phyloP scores from a whole-genome alignment of 495 filamentous ascomycete genomes.

The Aspergillus wentii region DNA sequence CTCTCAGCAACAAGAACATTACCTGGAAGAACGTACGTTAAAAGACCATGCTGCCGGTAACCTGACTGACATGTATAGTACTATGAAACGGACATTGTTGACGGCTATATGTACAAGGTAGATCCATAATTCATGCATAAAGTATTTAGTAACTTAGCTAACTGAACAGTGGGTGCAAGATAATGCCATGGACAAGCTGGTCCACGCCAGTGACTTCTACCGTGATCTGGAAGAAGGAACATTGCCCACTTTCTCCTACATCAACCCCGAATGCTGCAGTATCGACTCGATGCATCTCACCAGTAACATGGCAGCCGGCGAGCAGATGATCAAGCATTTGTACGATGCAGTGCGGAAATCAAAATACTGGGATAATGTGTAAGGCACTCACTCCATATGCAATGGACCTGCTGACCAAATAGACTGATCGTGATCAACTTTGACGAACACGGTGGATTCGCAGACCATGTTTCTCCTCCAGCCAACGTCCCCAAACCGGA shows the following conservation, averaged over 20 bases:
- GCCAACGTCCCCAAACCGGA: constrained; percentile 31
- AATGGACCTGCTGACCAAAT: not conserved
- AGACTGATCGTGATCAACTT: constrained; percentile 45
- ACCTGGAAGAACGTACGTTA: constrained; percentile 33
- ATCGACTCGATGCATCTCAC: constrained; percentile 43
- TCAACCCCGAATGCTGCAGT: constrained; percentile 45
- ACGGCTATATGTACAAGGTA: constrained; percentile 35
- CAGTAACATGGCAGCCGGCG: constrained; percentile 36
- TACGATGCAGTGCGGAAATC: constrained; percentile 42
- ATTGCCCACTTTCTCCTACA: constrained; percentile 39
- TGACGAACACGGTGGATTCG: constrained; percentile 45
- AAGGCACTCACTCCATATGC: constrained; percentile 1
- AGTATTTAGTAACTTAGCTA: not conserved
- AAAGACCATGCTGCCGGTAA: constrained; percentile 7
- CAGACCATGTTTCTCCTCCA: constrained; percentile 41
- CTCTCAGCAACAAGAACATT: constrained; percentile 26
- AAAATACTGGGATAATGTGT: constrained; percentile 40
- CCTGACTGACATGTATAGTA: constrained; percentile 22
- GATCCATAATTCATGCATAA: not conserved
- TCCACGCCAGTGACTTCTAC: constrained; percentile 37
- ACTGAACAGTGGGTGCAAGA: constrained; percentile 30
- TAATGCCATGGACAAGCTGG: constrained; percentile 33
- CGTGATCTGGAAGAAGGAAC: constrained; percentile 39
- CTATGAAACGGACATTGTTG: constrained; percentile 38
- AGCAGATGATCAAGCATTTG: constrained; percentile 43